Evolutionary conservation across 2,329 filamentous ascomycete genomes (phyloP).

Genomic region (Ophiostoma pallidulum): DNA sequence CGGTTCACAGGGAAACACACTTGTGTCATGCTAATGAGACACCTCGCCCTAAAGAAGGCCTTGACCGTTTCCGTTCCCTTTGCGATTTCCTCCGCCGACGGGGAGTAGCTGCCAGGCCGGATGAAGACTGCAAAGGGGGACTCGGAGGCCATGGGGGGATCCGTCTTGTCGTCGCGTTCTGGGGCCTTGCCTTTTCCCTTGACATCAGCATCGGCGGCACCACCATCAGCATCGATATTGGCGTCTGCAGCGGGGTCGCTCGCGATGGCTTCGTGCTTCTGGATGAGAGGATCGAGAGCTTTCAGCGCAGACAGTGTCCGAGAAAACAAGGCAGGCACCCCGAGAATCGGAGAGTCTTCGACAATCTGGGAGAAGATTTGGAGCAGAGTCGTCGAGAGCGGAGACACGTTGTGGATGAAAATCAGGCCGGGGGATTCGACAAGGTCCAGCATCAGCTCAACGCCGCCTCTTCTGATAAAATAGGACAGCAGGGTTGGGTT

Average conservation of each 20-base stretch:
- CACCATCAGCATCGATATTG: not conserved
- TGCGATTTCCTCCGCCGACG: conserved; percentile 30
- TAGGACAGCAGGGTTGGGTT: conserved; percentile 62
- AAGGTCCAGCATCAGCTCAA: conserved; percentile 76
- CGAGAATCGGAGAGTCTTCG: conserved; percentile 70
- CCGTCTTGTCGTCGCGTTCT: not conserved
- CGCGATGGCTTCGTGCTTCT: conserved; percentile 19
- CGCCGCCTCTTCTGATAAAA: conserved; percentile 70
- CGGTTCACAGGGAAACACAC: conserved; percentile 64
- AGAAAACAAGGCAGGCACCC: conserved; percentile 70
- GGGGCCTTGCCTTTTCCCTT: too few species aligned
- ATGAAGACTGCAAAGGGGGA: conserved; percentile 67
- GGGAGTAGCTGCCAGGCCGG: conserved; percentile 28
- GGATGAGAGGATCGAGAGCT: conserved; percentile 55
- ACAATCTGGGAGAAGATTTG: conserved; percentile 68
- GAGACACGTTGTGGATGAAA: conserved; percentile 58
- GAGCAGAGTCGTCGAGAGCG: conserved; percentile 60
- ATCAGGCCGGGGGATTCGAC: conserved; percentile 73
- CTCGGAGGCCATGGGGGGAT: conserved; percentile 24
- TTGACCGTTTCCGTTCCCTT: conserved; percentile 72
- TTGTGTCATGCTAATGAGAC: conserved; percentile 64
- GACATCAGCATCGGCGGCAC: not conserved
- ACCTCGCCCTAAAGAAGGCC: conserved; percentile 66
- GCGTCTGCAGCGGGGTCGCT: not conserved
- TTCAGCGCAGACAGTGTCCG: conserved; percentile 63